Evolutionary conservation across 2,329 filamentous ascomycete genomes (phyloP), one percentile per base, ranked within the genome.

Genomic region (Calonectria ilicicola): DNA sequence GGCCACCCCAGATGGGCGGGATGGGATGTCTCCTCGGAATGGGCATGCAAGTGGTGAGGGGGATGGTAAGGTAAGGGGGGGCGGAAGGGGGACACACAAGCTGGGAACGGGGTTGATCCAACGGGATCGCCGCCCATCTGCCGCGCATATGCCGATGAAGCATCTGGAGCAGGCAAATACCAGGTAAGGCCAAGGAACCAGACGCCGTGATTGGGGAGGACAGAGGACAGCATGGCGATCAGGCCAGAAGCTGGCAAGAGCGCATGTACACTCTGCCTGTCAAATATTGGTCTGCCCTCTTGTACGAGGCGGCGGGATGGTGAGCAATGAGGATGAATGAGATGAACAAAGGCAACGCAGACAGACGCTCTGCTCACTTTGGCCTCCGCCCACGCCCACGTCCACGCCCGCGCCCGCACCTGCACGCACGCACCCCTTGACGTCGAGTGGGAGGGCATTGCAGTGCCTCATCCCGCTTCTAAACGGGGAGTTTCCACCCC

Each of bases 81-180:
- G 32, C 10, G 32, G 29, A 32, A 63, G 42, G 62, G 26, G 62
- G 23, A 35, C 46, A 58, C 65, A 49, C 32, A 65, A 40, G 21
- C 21, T 46, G 38, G 26, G 46, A 67, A 35, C 26, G 76, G 77
- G 72, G 77, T 79, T 56, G 46, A 75, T 49, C 73, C 79, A 79
- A 60, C 70, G 76, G 75, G 78, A 80, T 80, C 78, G 72, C 72
- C 77, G 53, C 47, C 66, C 78, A 80, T 80, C 78, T 80, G 70
- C 78, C 78, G 78, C 69, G 76, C 78, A 80, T 78, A 72, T 80
- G 78, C 78, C 78, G 78, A 79, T 76, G 75, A 80, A 68, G 78
- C 68, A 80, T 74, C 69, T 73, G 32, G 70, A 72, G 58, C 70
- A 67, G 67, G 66, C 72, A 65, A 62, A 60, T 60, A 35, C 63